Base-by-base conservation (phyloP, 108 stramenopile species). In the Chaetoceros tenuissimus region DNA sequence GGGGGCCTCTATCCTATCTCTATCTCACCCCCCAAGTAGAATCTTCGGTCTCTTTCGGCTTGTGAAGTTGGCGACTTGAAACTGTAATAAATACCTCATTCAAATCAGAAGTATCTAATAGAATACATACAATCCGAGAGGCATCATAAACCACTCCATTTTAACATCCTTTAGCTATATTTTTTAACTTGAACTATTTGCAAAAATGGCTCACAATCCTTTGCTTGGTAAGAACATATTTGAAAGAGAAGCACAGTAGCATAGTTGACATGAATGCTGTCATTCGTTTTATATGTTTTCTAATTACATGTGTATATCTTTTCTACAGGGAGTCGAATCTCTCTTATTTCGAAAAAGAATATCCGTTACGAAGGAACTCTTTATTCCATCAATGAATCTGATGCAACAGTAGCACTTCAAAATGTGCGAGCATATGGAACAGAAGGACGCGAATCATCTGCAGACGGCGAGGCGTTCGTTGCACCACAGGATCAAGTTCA, bases 271-370 rank as follows among this genome's bases (percentile, higher is more conserved):
- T 5, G 13, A 10, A 5, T 40, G 8, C 34, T 13, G 13, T 5
- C 34, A 40, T 13, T 40, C 34, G 34, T 40, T 40, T 40, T 40
- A 10, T 10, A 10, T 40, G 34, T 13, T 13, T 40, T 40, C 49
- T 13, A 5, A 13, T 50, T 8, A 21, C 24, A 50, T 17, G 24
- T 8, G 8, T 50, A 10, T 5, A 28, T 46, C 3, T 24, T 16
- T 21, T 24, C 45, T 3, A 7, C 64, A 93, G 91, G 90, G 53
- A 92, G 75, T 54, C 71, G 83, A 5, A 95, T 97, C 62, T 92
- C 90, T 22, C 80, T 97, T 27, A 89, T 97, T 51, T 96, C 94
- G 29, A 97, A 92, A 60, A 97, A 94, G 72, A 94, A 97, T 65
- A 95, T 97, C 51, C 92, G 96, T 31, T 97, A 95, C 64, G 92